Percentiles rank a stretch among this genome's conserved stretches.
Conservation (phyloP, 1,284 basidiomycete genomes). For the Ceratobasidium sp. region DNA sequence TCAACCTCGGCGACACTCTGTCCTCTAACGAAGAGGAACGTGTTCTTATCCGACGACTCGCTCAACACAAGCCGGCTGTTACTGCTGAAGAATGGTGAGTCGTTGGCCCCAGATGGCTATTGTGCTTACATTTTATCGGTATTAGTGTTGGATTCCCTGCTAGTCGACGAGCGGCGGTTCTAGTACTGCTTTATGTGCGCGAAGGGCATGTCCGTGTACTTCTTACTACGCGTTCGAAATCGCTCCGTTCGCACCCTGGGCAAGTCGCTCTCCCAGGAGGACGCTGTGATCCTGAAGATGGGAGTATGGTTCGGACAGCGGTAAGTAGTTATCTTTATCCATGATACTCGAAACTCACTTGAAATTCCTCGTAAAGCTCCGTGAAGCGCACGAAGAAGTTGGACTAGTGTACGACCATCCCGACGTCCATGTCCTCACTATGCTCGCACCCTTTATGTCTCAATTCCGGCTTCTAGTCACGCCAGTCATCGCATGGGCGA, state of each 20-base stretch:
- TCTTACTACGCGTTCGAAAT: conserved; percentile 81
- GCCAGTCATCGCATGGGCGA: conserved; percentile 74
- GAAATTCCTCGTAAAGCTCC: conserved; percentile 55
- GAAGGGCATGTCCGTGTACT: conserved; percentile 71
- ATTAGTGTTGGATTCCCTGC: conserved; percentile 4
- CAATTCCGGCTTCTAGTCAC: conserved; percentile 62
- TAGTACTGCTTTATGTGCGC: conserved; percentile 76
- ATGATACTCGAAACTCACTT: background rate
- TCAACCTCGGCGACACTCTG: background rate
- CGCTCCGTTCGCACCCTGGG: conserved; percentile 74
- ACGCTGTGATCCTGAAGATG: conserved; percentile 72
- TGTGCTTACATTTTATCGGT: background rate
- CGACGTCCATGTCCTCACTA: conserved; percentile 64
- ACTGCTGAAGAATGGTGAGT: conserved; percentile 9
- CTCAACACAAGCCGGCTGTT: conserved; percentile 1
- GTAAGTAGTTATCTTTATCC: conserved; percentile 54
- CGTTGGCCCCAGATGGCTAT: background rate
- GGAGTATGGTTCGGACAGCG: conserved; percentile 68
- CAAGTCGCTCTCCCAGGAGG: conserved; percentile 85
- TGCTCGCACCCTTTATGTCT: conserved; percentile 76
- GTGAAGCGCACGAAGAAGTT: conserved; percentile 85
- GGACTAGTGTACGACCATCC: conserved; percentile 65
- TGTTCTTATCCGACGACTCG: conserved; percentile 7
- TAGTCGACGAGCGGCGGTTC: conserved; percentile 64
- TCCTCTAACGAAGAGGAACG: background rate